phyloP scores from a whole-genome alignment of 2,329 filamentous ascomycete species.

The Ophiostoma tasmaniense region DNA sequence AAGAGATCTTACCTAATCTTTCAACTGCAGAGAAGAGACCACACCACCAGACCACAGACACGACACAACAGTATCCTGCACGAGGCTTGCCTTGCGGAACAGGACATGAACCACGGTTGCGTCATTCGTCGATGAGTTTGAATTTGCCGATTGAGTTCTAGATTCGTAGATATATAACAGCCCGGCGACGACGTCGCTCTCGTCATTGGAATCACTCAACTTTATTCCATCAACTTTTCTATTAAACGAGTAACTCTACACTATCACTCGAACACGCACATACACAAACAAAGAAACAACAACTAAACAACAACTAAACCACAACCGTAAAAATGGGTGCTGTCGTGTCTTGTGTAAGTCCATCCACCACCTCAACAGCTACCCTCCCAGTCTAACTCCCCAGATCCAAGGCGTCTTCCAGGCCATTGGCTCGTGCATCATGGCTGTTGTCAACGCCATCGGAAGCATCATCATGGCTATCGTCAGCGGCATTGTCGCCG shows the following conservation, averaged over 20 bases:
- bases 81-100: background rate
- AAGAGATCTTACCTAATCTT: background rate
- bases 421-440: constrained; percentile 58
- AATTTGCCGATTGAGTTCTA: background rate
- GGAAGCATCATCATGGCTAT: constrained; percentile 57
- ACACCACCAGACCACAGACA: background rate
- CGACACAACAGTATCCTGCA: background rate
- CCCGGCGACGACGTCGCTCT: background rate
- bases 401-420: constrained; percentile 47
- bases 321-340: constrained; percentile 56
- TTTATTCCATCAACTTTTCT: background rate
- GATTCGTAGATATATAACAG: background rate
- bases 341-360: constrained; percentile 72
- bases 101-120: background rate
- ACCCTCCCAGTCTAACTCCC: background rate
- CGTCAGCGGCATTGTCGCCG: constrained; percentile 55
- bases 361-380: background rate
- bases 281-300: background rate
- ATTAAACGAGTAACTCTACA: background rate
- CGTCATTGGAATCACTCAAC: background rate
- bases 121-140: background rate
- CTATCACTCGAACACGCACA: background rate
- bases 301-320: background rate
- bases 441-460: constrained; percentile 60
- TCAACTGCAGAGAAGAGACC: background rate